These are phyloP conservation scores for Cystobasidiaceae sp. DNA, from an alignment of 1,284 basidiomycete genomes.

Conservation along the genomic window DNA sequence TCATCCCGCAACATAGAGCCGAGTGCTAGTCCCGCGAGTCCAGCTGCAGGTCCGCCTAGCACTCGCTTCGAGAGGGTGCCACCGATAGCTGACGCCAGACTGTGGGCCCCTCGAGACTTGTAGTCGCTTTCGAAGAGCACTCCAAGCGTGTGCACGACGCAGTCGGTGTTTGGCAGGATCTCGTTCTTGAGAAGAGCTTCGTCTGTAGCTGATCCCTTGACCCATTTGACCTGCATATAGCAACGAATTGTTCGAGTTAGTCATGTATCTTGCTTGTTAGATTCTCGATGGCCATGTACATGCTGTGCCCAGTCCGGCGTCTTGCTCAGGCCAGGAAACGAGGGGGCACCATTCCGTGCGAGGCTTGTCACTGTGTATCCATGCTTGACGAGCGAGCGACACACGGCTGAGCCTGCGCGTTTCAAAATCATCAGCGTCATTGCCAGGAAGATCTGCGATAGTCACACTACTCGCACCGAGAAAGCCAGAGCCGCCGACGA, in stretches of 20 bases:
- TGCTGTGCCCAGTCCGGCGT: not conserved
- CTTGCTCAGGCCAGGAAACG: constrained; percentile 46
- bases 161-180: constrained; percentile 61
- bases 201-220: constrained; percentile 67
- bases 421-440: not conserved
- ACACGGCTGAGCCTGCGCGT: constrained; percentile 76
- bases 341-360: constrained; percentile 66
- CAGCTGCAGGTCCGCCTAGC: no score
- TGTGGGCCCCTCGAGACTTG: constrained; percentile 63
- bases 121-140: constrained; percentile 82
- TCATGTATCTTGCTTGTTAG: no score
- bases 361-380: constrained; percentile 77
- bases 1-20: constrained; percentile 42
- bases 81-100: constrained; percentile 56
- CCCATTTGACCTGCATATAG: constrained; percentile 75
- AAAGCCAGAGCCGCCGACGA: constrained; percentile 92
- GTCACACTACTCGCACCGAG: no score
- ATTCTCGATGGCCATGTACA: no score
- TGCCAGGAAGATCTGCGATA: constrained; percentile 3
- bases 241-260: no score
- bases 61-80: constrained; percentile 43
- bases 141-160: constrained; percentile 89
- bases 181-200: constrained; percentile 64
- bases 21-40: no score
- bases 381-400: constrained; percentile 71